These are phyloP conservation scores for Smallanthus sonchifolius DNA, from an alignment of 129 eudicot species.

Conservation along the genomic window DNA sequence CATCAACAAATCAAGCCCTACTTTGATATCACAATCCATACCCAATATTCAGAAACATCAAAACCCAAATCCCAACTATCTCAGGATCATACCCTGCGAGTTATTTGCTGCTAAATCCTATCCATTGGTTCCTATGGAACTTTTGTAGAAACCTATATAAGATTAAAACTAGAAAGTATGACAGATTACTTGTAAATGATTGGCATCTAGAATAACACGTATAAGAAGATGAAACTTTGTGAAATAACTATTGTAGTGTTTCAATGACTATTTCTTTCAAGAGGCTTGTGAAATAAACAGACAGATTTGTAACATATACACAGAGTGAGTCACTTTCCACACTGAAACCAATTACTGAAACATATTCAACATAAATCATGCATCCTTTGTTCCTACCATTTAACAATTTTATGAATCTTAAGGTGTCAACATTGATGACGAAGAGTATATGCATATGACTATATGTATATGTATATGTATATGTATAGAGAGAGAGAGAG, in stretches of 20 bases:
- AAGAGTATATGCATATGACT: not conserved
- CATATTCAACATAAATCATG: no score
- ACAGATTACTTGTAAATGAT: not conserved
- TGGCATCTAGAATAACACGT: not conserved
- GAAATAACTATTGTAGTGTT: not conserved
- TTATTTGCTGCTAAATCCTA: no score
- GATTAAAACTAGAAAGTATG: not conserved
- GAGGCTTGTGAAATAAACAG: not conserved
- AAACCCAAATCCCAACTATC: not conserved
- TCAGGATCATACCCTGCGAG: not conserved
- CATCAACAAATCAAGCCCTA: not conserved
- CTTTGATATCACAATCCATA: not conserved
- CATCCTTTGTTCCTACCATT: not conserved
- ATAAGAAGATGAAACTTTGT: not conserved
- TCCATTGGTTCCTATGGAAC: no score
- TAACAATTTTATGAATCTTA: not conserved
- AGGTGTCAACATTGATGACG: not conserved
- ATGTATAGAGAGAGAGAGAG: not conserved
- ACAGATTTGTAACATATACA: not conserved
- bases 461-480: not conserved
- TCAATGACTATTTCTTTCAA: not conserved
- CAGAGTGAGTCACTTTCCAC: not conserved
- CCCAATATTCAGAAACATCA: not conserved
- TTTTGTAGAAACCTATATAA: no score
- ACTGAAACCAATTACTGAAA: not conserved